A percentile compares a stretch with the other conserved stretches of the same genome.
Conservation (phyloP, 305 asterid genomes). For the Solanum hybrid region DNA sequence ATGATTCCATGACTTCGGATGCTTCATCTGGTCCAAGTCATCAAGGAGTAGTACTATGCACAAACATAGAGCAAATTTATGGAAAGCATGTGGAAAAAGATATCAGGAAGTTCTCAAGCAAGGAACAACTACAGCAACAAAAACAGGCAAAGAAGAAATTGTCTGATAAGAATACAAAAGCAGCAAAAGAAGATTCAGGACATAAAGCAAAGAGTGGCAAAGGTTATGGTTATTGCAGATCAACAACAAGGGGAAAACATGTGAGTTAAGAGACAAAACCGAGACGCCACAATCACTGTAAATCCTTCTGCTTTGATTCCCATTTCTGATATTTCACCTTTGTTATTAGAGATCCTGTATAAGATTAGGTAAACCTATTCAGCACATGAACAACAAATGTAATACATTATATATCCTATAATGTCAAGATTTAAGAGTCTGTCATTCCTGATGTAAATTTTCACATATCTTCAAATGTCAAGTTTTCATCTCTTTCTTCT, state of each 20-base stretch:
- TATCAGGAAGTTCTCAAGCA: constrained; percentile 16
- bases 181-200: constrained; percentile 26
- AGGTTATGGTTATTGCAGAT: constrained; percentile 7
- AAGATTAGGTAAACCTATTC: neutral
- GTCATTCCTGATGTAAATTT: neutral
- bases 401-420: neutral
- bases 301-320: neutral
- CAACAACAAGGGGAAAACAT: neutral
- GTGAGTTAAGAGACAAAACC: neutral
- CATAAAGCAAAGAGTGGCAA: constrained; percentile 22
- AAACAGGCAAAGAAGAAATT: constrained; percentile 27
- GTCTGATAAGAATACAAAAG: constrained; percentile 16
- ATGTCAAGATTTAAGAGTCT: neutral
- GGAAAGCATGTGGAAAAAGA: constrained; percentile 19
- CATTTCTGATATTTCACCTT: neutral
- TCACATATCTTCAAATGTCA: neutral
- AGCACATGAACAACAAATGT: neutral
- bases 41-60: constrained; percentile 13
- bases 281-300: neutral
- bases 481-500: neutral
- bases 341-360: neutral
- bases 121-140: constrained; percentile 18
- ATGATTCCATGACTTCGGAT: constrained; percentile 92
- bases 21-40: constrained; percentile 72
- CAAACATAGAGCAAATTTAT: constrained; percentile 12